These are phyloP conservation scores for Micractinium sp. DNA, from an alignment of 139 green algal genomes.

Conservation along the genomic window DNA sequence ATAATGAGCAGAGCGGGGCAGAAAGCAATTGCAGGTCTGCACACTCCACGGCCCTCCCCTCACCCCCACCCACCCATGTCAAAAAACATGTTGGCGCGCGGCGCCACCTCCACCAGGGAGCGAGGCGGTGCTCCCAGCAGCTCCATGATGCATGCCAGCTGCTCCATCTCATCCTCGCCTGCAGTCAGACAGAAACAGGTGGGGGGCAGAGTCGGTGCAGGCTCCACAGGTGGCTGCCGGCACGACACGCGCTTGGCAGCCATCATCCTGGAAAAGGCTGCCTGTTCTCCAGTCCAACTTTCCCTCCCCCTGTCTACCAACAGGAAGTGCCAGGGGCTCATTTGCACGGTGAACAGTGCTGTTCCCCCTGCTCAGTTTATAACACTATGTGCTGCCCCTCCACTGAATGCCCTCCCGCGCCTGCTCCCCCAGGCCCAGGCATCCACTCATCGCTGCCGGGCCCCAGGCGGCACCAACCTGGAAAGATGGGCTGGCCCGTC, in stretches of 20 bases:
- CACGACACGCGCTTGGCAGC: background rate
- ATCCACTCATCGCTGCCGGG: no score
- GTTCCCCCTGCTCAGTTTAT: no score
- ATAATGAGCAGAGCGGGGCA: background rate
- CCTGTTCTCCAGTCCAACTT: no score
- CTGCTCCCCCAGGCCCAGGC: no score
- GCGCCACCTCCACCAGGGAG: slow-evolving; percentile 67
- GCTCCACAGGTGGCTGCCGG: background rate
- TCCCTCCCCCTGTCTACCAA: no score
- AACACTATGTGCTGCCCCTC: no score
- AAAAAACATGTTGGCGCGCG: slow-evolving; percentile 85
- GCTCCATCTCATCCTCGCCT: slow-evolving; percentile 82
- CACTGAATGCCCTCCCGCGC: no score
- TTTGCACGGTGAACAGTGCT: no score
- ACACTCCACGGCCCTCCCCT: no score
- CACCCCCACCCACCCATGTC: slow-evolving; percentile 2
- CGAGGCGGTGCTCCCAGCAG: slow-evolving; percentile 78
- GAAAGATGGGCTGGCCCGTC: slow-evolving; percentile 88
- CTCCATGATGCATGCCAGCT: slow-evolving; percentile 89
- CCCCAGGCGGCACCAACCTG: slow-evolving; percentile 48
- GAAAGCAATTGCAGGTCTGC: background rate
- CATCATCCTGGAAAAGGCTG: no score
- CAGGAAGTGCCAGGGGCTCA: no score
- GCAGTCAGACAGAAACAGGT: background rate
- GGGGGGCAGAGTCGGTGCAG: background rate